Conservation (phyloP, 345 rosid genomes). For the Nasturtium officinale region DNA sequence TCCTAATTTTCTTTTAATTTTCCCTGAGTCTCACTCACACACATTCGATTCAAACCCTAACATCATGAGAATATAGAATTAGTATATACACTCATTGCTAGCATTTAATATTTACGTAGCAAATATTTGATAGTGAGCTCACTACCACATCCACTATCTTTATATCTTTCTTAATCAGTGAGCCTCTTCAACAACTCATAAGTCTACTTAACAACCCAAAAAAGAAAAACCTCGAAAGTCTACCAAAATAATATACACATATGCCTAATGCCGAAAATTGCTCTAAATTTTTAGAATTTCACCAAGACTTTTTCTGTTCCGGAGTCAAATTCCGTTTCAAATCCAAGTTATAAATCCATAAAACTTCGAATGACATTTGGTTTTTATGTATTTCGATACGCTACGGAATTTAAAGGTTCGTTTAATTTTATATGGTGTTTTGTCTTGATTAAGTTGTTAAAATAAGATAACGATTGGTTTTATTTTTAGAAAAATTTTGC, state of each 20-base stretch:
- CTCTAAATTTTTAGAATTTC: background rate
- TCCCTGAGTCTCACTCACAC: constrained; percentile 17
- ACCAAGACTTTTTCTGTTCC: constrained; percentile 1
- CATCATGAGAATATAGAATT: constrained; percentile 37
- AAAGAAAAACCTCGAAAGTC: background rate
- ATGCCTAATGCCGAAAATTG: constrained; percentile 11
- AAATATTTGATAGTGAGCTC: constrained; percentile 35
- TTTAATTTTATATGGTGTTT: background rate
- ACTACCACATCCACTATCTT: constrained; percentile 43
- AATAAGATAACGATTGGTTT: background rate
- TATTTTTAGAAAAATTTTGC: background rate
- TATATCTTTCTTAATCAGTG: constrained; percentile 24
- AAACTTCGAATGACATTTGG: constrained; percentile 14
- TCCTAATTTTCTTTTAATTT: background rate
- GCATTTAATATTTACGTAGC: constrained; percentile 17
- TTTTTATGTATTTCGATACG: background rate
- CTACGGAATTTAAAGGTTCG: background rate
- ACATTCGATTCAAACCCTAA: constrained; percentile 29
- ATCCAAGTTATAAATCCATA: background rate
- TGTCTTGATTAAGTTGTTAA: background rate
- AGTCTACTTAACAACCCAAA: background rate
- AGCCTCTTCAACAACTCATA: constrained; percentile 20
- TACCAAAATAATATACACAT: constrained; percentile 25
- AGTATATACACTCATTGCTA: background rate
- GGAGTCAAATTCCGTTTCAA: constrained; percentile 12